phyloP scores from a whole-genome alignment of 2,329 filamentous ascomycete species.

The Ophiostoma piceae region DNA sequence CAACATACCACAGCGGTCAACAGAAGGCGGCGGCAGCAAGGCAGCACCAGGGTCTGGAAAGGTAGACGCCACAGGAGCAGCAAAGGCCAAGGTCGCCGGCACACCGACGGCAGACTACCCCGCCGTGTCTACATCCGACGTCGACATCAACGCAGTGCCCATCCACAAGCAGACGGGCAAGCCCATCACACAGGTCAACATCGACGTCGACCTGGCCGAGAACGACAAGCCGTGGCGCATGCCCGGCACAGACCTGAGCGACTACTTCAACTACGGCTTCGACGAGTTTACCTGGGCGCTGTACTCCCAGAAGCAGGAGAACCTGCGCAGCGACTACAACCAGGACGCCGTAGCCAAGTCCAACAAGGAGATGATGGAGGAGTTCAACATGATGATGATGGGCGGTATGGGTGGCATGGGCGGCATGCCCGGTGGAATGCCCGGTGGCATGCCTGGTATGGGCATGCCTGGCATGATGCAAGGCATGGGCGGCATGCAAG shows the following conservation, averaged over 20 bases:
- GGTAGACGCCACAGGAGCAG: background rate
- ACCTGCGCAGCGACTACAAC: conserved; percentile 68
- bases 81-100: conserved; percentile 9
- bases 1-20: conserved; percentile 58
- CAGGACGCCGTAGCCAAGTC: conserved; percentile 58
- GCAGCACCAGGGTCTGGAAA: conserved; percentile 3
- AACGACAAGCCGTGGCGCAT: conserved; percentile 94
- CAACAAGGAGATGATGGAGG: conserved; percentile 74
- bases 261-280: conserved; percentile 99
- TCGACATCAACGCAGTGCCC: conserved; percentile 80
- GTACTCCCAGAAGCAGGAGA: conserved; percentile 85
- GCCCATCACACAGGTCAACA: conserved; percentile 69
- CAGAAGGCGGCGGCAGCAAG: conserved; percentile 42
- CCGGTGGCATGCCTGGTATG: conserved; percentile 32
- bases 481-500: conserved; percentile 22
- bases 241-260: conserved; percentile 87
- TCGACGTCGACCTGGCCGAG: conserved; percentile 67
- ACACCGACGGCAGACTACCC: conserved; percentile 36
- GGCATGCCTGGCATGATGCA: conserved; percentile 35
- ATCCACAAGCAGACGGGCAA: conserved; percentile 74
- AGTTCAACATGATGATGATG: conserved; percentile 66
- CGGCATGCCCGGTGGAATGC: conserved; percentile 20
- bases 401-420: conserved; percentile 37
- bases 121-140: conserved; percentile 70
- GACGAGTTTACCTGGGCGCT: conserved; percentile 97